Conservation (phyloP, 768 basidiomycete genomes). For the Leccinum incarnatum region DNA sequence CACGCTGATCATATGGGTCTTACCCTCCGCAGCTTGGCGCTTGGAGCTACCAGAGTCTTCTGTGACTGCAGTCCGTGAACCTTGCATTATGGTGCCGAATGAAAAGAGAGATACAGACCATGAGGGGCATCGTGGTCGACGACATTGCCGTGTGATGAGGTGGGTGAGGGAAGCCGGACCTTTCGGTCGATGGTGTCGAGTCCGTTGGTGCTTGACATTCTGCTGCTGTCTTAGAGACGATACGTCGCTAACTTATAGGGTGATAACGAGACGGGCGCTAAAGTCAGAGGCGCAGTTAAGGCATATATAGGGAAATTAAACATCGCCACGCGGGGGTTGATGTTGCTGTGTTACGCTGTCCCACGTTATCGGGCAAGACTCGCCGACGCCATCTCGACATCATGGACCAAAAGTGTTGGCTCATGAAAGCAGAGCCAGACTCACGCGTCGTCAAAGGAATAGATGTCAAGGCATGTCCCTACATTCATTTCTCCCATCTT, state of each 20-base stretch:
- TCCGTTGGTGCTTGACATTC: constrained; percentile 27
- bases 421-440: constrained; percentile 86
- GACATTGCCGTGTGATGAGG: constrained; percentile 52
- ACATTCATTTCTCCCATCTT: neutral
- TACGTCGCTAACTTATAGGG: constrained; percentile 14
- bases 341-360: no score
- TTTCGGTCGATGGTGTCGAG: constrained; percentile 43
- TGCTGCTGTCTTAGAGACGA: neutral
- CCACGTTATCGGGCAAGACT: neutral
- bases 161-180: constrained; percentile 45
- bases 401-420: constrained; percentile 47
- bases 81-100: neutral
- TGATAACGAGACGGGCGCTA: neutral
- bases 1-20: constrained; percentile 63
- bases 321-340: no score
- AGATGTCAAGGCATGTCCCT: constrained; percentile 66
- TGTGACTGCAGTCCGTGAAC: constrained; percentile 49
- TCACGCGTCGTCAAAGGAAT: constrained; percentile 82
- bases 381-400: neutral
- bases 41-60: constrained; percentile 47
- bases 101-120: constrained; percentile 41
- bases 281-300: neutral
- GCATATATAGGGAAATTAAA: neutral
- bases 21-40: constrained; percentile 27
- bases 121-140: constrained; percentile 69